Evolutionary conservation across 768 basidiomycete species (phyloP), one percentile per base, ranked within the genome.

Genomic region (Cystobasidium ongulense): DNA sequence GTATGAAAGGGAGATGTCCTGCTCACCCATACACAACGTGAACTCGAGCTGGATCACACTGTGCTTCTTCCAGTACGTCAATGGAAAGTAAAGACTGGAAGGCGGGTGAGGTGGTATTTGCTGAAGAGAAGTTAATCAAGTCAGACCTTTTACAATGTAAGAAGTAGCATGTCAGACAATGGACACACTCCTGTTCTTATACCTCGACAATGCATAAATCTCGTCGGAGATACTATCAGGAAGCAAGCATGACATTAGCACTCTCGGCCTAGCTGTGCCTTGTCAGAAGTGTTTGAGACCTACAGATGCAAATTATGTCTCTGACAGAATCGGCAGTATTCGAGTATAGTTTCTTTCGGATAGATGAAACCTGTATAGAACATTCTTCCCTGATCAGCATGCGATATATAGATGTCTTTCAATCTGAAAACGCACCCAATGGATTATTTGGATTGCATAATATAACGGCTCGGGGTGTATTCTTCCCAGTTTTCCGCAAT

Each of bases 371-470:
- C 77, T 46, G 43, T 46, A 46, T n/a, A n/a, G n/a, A n/a, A n/a
- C n/a, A n/a, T n/a, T n/a, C n/a, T n/a, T n/a, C n/a, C 43, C 43
- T 13, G 43, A 46, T 13, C 43, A 46, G n/a, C n/a, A n/a, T n/a
- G n/a, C n/a, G n/a, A n/a, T n/a, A n/a, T n/a, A n/a, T n/a, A n/a
- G n/a, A n/a, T n/a, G n/a, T n/a, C n/a, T n/a, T n/a, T n/a, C n/a
- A n/a, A n/a, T n/a, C n/a, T n/a, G n/a, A n/a, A n/a, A n/a, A n/a
- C n/a, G n/a, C 27, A 76, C 76, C 77, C 1, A 77, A 74, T 10
- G 78, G 78, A 39, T 79, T 79, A 63, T 78, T 65, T 4, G 78
- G 78, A 71, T 79, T 79, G 67, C 75, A 76, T 1, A 79, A 18
- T 46, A 79, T 75, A 8, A 79, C 27, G 0, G 75, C 77, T 13